phyloP scores from a whole-genome alignment of 2,329 filamentous ascomycete genomes.

The Westerdykella aurantiaca region DNA sequence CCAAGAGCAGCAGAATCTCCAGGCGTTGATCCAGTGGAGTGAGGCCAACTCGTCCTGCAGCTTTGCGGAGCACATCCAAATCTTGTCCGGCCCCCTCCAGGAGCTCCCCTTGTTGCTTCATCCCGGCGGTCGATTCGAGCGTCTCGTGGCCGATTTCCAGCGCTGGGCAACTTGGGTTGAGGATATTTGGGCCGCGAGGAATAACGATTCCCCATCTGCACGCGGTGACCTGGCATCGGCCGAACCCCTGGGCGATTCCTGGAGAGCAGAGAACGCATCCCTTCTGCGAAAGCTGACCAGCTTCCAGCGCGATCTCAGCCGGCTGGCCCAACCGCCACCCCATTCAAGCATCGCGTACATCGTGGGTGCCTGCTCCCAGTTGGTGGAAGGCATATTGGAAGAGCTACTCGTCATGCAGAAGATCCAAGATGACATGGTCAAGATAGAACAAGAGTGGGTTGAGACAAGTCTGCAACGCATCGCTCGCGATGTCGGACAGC shows the following conservation, averaged over 20 bases:
- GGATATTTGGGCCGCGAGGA: constrained; percentile 20
- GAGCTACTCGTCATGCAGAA: constrained; percentile 32
- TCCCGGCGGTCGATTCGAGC: constrained; percentile 27
- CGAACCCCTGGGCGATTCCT: constrained; percentile 28
- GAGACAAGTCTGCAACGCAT: constrained; percentile 28
- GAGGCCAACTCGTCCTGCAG: constrained; percentile 19
- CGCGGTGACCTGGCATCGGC: constrained; percentile 14
- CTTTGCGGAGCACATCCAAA: constrained; percentile 32
- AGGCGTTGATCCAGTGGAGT: constrained; percentile 33
- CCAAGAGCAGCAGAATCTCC: constrained; percentile 34
- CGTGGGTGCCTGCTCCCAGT: constrained; percentile 22
- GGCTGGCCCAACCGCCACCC: constrained; percentile 19
- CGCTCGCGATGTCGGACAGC: constrained; percentile 17
- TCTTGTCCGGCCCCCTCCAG: constrained; percentile 32
- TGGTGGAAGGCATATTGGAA: constrained; percentile 27
- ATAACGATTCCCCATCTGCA: constrained; percentile 2
- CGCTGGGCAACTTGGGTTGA: constrained; percentile 29
- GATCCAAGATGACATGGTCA: constrained; percentile 27
- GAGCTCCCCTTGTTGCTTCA: constrained; percentile 33
- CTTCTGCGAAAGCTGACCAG: constrained; percentile 31
- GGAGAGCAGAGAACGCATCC: constrained; percentile 30
- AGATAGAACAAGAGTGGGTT: constrained; percentile 33
- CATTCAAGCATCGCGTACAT: constrained; percentile 30
- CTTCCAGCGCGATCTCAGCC: constrained; percentile 28
- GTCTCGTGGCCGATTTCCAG: constrained; percentile 27